Conservation (phyloP, 805 yeast genomes). For the Candida parachauliodes region DNA sequence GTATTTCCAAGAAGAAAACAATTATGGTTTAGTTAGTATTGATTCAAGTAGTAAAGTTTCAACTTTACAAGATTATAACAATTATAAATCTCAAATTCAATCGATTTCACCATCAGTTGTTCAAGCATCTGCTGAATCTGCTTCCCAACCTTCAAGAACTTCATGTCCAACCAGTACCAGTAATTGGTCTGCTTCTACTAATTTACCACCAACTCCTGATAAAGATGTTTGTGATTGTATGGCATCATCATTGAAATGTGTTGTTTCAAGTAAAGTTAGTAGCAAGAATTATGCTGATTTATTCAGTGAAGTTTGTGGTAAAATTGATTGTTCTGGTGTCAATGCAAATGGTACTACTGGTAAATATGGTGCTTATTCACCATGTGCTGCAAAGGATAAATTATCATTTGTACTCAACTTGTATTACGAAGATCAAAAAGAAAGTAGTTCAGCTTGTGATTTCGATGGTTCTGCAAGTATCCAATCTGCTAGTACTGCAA, state of each 20-base stretch:
- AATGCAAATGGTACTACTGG: conserved; percentile 36
- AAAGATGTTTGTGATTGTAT: conserved; percentile 34
- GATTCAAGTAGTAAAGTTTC: conserved; percentile 44
- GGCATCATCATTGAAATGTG: conserved; percentile 32
- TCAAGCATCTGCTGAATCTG: conserved; percentile 17
- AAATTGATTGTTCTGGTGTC: conserved; percentile 36
- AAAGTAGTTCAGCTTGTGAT: conserved; percentile 29
- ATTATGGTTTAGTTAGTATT: conserved; percentile 69
- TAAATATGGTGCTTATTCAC: conserved; percentile 40
- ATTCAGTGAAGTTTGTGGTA: conserved; percentile 30
- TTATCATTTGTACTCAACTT: conserved; percentile 37
- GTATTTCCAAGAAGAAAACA: conserved; percentile 74
- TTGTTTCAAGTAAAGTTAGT: conserved; percentile 25
- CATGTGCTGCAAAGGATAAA: conserved; percentile 32
- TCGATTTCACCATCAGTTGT: conserved; percentile 34
- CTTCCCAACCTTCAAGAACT: conserved; percentile 26
- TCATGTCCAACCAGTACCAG: conserved; percentile 33
- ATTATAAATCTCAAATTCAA: conserved; percentile 59
- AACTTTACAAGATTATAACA: conserved; percentile 60
- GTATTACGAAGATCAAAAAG: conserved; percentile 32
- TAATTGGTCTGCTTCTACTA: conserved; percentile 36
- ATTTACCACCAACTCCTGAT: conserved; percentile 44
- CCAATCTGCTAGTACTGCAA: conserved; percentile 26
- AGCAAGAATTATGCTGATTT: conserved; percentile 31
- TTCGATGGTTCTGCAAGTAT: conserved; percentile 41